phyloP scores from a whole-genome alignment of 257 asterid species.

The Eucommia ulmoides region DNA sequence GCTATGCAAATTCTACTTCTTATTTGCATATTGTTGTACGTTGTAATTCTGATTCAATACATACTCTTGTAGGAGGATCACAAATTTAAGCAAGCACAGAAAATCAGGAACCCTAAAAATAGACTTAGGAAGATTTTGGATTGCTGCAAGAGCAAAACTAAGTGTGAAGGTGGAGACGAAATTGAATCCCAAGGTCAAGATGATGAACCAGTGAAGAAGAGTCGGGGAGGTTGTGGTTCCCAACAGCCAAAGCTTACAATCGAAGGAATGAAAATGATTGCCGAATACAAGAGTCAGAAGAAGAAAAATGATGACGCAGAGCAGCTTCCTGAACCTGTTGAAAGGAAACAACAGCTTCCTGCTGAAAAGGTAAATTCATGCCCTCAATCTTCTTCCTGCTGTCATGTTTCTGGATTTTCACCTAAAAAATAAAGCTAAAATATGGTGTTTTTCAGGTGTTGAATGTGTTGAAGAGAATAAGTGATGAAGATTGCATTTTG shows the following conservation, averaged over 20 bases:
- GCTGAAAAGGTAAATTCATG: conserved; percentile 63
- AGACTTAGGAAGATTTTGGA: conserved; percentile 69
- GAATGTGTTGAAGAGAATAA: conserved; percentile 76
- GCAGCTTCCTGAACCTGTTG: conserved; percentile 96
- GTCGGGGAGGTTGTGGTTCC: conserved; percentile 96
- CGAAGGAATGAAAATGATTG: conserved; percentile 98
- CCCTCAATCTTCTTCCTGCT: not conserved
- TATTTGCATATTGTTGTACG: no score
- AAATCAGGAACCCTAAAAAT: conserved; percentile 75
- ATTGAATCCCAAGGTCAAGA: conserved; percentile 66
- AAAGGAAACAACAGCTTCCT: conserved; percentile 71
- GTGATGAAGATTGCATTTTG: conserved; percentile 74
- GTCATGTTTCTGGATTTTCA: not conserved
- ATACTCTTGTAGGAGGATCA: conserved; percentile 51
- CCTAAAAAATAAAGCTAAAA: no score
- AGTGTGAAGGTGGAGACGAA: conserved; percentile 94
- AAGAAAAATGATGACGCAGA: conserved; percentile 84
- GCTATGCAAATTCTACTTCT: no score
- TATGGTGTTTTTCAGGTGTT: conserved; percentile 61
- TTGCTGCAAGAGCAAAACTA: conserved; percentile 75
- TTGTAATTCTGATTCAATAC: no score
- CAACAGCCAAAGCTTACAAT: conserved; percentile 88
- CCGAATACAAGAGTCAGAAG: conserved; percentile 69
- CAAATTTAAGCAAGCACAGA: conserved; percentile 76
- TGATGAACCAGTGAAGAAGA: conserved; percentile 69